Evolutionary conservation across 1,139 yeast genomes (phyloP), one percentile per base, ranked within the genome.

Genomic region (Kodamaea ohmeri): DNA sequence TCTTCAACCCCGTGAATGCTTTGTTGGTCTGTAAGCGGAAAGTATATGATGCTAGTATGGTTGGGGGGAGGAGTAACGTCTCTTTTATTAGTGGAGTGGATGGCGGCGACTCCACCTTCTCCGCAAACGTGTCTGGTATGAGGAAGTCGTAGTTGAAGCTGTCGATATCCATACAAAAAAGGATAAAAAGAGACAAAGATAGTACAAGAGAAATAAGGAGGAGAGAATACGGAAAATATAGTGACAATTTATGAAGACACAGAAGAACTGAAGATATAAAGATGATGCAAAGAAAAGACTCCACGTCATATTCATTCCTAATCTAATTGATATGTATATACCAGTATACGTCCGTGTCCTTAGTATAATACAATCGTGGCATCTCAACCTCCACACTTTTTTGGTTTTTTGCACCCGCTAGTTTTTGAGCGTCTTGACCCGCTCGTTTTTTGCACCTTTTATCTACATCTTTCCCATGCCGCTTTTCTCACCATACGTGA

Each of bases 61-160:
- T 50, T 9, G 76, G 73, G 6, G 74, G 67, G 32, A 55, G 58
- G 33, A 67, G 45, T 18, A 67, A 48, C 4, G 75, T 68, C 45
- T 65, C 61, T 41, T 67, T 68, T 31, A 57, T 44, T 13, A 19
- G 14, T 3, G 30, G 12, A 6, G 25, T 13, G 9, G 25, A 12
- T 18, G 27, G n/a, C 12, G 14, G 19, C 7, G 34, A 13, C 6
- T 6, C 5, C n/a, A 19, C 26, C 3, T 14, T 14, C n/a, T 26
- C 25, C 13, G 26, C 27, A 16, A 28, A 32, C 17, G 35, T 32
- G n/a, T 36, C 39, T n/a, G 39, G 32, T 8, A 32, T 25, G 14
- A 36, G 32, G 18, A 26, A 19, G 29, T 32, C 26, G 29, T 26
- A 32, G 24, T 32, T 24, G 32, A 35, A 32, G 32, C 18, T 31